A percentile compares a stretch with the other conserved stretches of the same genome.
Conservation (phyloP, 805 yeast genomes). For the Torulaspora maleeae region DNA sequence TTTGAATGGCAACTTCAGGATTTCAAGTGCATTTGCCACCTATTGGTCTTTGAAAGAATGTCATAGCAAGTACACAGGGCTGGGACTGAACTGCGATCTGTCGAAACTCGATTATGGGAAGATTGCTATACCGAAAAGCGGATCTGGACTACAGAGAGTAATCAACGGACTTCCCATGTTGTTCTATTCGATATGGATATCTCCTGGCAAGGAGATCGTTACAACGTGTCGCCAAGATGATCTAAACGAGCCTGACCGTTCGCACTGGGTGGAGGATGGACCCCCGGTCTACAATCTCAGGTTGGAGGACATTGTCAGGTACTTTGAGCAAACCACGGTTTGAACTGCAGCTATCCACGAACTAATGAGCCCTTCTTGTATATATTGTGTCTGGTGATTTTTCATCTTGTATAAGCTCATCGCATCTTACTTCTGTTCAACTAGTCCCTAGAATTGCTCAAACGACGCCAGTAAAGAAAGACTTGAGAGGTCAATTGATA, state of each 20-base stretch:
- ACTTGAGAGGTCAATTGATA: not conserved
- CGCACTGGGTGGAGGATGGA: not conserved
- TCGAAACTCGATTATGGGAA: constrained; percentile 28
- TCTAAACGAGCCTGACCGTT: not conserved
- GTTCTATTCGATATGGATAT: constrained; percentile 27
- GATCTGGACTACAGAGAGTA: constrained; percentile 1
- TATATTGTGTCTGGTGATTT: not conserved
- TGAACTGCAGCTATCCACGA: no score
- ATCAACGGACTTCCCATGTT: constrained; percentile 12
- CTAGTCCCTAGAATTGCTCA: not conserved
- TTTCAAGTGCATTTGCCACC: constrained; percentile 43
- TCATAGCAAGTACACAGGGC: constrained; percentile 61
- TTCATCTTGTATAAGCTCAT: not conserved
- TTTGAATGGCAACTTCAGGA: constrained; percentile 19
- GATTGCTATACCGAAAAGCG: constrained; percentile 7
- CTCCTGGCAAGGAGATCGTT: constrained; percentile 12
- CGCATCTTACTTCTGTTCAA: not conserved
- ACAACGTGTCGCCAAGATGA: constrained; percentile 15
- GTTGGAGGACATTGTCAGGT: not conserved
- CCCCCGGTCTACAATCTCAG: constrained; percentile 4
- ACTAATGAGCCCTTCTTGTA: not conserved
- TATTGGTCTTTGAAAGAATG: constrained; percentile 81
- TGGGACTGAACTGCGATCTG: constrained; percentile 47
- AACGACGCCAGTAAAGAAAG: not conserved
- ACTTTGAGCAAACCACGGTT: not conserved